Base-by-base conservation (phyloP, 345 rosid species). In the Ceriops zippeliana region DNA sequence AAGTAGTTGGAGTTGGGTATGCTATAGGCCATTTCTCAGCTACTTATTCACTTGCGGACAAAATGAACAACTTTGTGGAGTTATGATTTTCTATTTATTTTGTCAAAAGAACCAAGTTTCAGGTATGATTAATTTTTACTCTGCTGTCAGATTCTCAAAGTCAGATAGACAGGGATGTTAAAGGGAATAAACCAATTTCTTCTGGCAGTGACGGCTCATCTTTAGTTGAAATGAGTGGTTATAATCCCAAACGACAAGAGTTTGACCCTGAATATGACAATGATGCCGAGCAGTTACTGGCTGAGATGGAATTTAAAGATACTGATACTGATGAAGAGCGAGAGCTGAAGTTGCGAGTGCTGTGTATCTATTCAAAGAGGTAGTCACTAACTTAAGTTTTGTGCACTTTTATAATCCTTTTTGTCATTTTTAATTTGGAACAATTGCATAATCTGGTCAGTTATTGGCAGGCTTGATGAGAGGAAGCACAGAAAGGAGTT, bases 301-400 rank as follows among this genome's bases (percentile, higher is more conserved):
- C 99, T 63, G 99, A 95, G 77, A 95, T 95, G 99, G 99, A 95
- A 79, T 95, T 91, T 69, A 91, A 91, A 83, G 96, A 91, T 19
- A 78, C 81, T 35, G 98, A 95, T 76, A 78, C 90, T 8, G 97
- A 87, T 67, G 98, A 95, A 30, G 99, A 91, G 71, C 86, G 78
- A 5, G 88, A 90, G 76, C 83, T 95, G 72, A 95, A 92, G 85
- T 73, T 89, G 72, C 91, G 97, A 38, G 89, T 92, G 61, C 80
- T 95, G 63, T 88, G 83, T 70, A 88, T 91, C 53, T 95, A 90
- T 77, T 83, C 90, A 22, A 95, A 87, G 82, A 87, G 98, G 99
- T 88, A 1, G 66, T 46, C 22, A 7, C 52, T 13, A 34, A 58
- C 10, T 38, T 46, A 52, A 58, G 16, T n/a, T 21, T 56, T 56